Evolutionary conservation across 2,329 filamentous ascomycete genomes (phyloP).

Genomic region (Gnomoniopsis smithogilvyi): DNA sequence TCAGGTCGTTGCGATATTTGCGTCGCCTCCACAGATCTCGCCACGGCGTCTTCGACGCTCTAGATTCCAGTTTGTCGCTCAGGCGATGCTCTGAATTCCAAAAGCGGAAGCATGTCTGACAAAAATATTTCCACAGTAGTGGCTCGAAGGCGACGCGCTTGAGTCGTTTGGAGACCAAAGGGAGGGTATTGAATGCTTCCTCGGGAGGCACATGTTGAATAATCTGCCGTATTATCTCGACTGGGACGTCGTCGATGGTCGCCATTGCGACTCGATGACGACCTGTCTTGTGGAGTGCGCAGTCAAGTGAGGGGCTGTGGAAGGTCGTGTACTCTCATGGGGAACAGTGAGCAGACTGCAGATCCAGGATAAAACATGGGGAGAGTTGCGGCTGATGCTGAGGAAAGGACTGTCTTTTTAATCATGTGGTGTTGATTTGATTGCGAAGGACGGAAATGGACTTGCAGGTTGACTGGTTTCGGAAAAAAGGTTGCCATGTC

Average conservation of each 20-base stretch:
- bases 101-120: slow-evolving; percentile 63
- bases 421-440: neutral
- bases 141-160: slow-evolving; percentile 65
- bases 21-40: slow-evolving; percentile 63
- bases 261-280: slow-evolving; percentile 23
- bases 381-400: neutral
- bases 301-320: neutral
- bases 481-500: neutral
- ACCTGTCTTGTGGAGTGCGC: neutral
- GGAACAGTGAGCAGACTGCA: too few species aligned
- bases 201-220: slow-evolving; percentile 60
- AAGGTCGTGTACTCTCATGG: too few species aligned
- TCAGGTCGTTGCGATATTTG: slow-evolving; percentile 47
- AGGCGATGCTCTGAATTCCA: slow-evolving; percentile 72
- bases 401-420: neutral
- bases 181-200: slow-evolving; percentile 46
- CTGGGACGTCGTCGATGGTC: slow-evolving; percentile 57
- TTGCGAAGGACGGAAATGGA: neutral
- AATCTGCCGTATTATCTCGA: slow-evolving; percentile 82
- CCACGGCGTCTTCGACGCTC: slow-evolving; percentile 66
- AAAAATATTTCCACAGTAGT: slow-evolving; percentile 78
- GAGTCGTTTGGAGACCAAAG: slow-evolving; percentile 60
- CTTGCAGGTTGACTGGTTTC: neutral
- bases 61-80: slow-evolving; percentile 47
- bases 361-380: too few species aligned